These are phyloP conservation scores for Ehretia macrophylla DNA, from an alignment of 257 asterid species.

Conservation along the genomic window DNA sequence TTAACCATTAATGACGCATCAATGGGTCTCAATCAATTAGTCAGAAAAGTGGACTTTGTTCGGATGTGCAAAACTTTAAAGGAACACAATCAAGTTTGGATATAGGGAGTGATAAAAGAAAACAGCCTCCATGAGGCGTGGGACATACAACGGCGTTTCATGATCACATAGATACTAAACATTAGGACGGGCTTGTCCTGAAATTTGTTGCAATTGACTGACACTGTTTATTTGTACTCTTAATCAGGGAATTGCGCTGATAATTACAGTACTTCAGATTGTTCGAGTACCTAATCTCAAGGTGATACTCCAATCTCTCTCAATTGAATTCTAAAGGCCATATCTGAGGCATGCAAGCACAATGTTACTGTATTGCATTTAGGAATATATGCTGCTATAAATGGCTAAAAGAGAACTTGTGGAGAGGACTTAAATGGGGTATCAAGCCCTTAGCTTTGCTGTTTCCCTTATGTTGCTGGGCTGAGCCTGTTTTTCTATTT, in stretches of 20 bases:
- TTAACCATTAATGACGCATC: no score
- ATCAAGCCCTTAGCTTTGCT: no score
- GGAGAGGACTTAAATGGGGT: no score
- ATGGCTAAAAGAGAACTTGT: no score
- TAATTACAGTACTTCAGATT: conserved; percentile 87
- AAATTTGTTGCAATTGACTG: conserved; percentile 5
- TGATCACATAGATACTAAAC: background rate
- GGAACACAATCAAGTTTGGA: no score
- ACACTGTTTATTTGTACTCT: conserved; percentile 15
- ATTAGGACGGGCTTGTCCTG: background rate
- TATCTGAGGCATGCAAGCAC: background rate
- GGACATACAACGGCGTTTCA: background rate
- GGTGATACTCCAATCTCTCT: conserved; percentile 37
- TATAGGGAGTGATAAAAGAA: no score
- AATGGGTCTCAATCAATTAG: background rate
- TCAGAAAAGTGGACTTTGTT: background rate
- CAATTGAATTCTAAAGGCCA: conserved; percentile 8
- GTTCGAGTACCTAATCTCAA: conserved; percentile 91
- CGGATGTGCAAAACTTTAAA: background rate
- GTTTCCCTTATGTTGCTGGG: no score
- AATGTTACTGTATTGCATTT: background rate
- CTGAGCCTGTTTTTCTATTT: no score
- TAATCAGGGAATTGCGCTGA: conserved; percentile 78
- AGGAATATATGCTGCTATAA: no score
- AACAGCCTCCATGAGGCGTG: background rate